Evolutionary conservation across 2,329 filamentous ascomycete genomes (phyloP).

Genomic region (Phyllosticta citriasiana): DNA sequence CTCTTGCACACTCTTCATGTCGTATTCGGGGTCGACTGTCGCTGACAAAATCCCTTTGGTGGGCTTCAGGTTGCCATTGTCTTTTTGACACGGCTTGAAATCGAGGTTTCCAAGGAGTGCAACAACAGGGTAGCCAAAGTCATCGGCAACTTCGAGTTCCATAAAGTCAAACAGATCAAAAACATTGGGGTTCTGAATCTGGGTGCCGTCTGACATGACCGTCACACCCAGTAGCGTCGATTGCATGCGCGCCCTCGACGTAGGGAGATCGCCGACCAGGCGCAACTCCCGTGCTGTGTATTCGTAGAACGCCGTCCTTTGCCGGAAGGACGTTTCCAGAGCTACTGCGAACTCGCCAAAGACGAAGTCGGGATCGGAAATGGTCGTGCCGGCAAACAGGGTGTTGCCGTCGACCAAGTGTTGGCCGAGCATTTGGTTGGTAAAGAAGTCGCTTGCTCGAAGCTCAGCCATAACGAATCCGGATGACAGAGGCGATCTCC

Average conservation of each 20-base stretch:
- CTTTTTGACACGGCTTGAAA: conserved; percentile 31
- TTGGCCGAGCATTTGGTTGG: conserved; percentile 63
- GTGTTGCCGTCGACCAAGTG: conserved; percentile 58
- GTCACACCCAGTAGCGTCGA: conserved; percentile 68
- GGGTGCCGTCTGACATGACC: conserved; percentile 54
- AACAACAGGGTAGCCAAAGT: conserved; percentile 42
- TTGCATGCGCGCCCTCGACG: conserved; percentile 36
- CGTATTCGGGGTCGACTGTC: conserved; percentile 36
- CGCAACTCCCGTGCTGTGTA: conserved; percentile 82
- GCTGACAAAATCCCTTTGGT: conserved; percentile 19
- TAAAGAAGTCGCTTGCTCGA: conserved; percentile 68
- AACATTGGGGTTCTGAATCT: conserved; percentile 60
- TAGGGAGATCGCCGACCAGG: conserved; percentile 57
- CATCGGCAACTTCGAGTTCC: conserved; percentile 47
- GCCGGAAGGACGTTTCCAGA: conserved; percentile 66
- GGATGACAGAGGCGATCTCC: conserved; percentile 72
- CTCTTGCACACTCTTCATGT: conserved; percentile 62
- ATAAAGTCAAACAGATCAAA: conserved; percentile 94
- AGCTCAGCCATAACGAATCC: conserved; percentile 68
- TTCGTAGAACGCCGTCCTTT: conserved; percentile 69
- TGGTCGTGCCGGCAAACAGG: conserved; percentile 61
- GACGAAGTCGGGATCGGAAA: conserved; percentile 57
- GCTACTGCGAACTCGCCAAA: conserved; percentile 56
- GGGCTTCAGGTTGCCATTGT: not conserved
- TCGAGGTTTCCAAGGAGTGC: conserved; percentile 57